Percentiles rank a stretch among this genome's conserved stretches.
Conservation (phyloP, 2,329 filamentous ascomycete species). For the Diaporthe sp. region DNA sequence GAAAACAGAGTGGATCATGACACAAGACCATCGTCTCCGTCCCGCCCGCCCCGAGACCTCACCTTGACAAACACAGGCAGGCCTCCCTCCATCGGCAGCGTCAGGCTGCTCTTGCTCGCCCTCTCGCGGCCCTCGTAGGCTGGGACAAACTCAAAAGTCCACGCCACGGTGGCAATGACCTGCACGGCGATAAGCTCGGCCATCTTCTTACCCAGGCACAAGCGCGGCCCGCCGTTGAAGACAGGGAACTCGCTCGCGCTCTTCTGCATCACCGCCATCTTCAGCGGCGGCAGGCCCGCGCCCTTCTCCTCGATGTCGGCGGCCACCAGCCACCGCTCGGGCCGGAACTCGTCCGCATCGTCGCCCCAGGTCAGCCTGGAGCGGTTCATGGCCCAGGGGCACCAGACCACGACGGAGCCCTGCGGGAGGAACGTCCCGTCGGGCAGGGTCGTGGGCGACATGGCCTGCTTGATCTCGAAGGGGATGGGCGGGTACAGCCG, state of each 20-base stretch:
- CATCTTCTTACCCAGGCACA: constrained; percentile 74
- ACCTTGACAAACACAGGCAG: constrained; percentile 60
- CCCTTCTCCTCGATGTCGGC: not conserved
- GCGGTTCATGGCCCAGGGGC: constrained; percentile 73
- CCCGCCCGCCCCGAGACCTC: constrained; percentile 34
- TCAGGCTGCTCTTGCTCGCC: constrained; percentile 71
- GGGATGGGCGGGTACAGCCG: constrained; percentile 74
- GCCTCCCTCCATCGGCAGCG: constrained; percentile 73
- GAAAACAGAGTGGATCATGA: not conserved
- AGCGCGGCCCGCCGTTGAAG: constrained; percentile 73
- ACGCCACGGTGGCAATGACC: constrained; percentile 63
- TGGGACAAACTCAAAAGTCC: constrained; percentile 63
- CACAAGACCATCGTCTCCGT: not conserved
- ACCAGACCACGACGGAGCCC: constrained; percentile 71
- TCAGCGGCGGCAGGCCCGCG: not conserved
- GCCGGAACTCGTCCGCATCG: constrained; percentile 67
- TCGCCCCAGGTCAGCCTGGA: constrained; percentile 68
- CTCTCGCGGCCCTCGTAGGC: constrained; percentile 58
- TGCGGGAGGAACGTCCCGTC: constrained; percentile 71
- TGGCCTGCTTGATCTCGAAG: constrained; percentile 74
- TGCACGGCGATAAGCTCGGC: constrained; percentile 71
- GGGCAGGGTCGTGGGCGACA: constrained; percentile 64
- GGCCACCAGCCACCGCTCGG: constrained; percentile 65
- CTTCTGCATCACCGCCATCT: constrained; percentile 52
- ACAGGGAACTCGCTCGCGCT: constrained; percentile 71